phyloP scores from a whole-genome alignment of 192 early-diverging fungal species.

The Dispira simplex region DNA sequence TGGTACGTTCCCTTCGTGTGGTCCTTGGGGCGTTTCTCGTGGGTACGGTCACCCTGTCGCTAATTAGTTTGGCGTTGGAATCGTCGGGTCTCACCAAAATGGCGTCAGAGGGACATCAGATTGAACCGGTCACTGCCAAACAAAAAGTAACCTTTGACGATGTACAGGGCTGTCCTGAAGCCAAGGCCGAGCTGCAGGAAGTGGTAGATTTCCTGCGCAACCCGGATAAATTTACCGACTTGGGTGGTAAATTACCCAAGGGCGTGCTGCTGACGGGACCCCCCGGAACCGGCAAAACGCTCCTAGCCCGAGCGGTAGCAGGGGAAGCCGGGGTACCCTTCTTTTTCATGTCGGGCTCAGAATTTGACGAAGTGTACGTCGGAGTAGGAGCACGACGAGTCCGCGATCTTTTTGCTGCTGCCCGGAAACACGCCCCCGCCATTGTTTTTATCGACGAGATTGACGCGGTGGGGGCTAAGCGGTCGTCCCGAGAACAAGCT shows the following conservation, averaged over 20 bases:
- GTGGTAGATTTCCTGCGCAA: slow-evolving; percentile 91
- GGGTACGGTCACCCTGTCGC: slow-evolving; percentile 54
- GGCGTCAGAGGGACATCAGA: slow-evolving; percentile 16
- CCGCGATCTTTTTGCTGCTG: slow-evolving; percentile 44
- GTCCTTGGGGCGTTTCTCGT: slow-evolving; percentile 20
- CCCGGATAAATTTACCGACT: slow-evolving; percentile 75
- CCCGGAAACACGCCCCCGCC: slow-evolving; percentile 58
- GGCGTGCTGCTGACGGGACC: slow-evolving; percentile 79
- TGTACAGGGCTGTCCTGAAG: slow-evolving; percentile 96
- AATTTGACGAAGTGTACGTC: slow-evolving; percentile 99
- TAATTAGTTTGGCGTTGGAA: slow-evolving; percentile 50
- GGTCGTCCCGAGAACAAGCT: slow-evolving; percentile 83
- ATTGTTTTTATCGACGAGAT: slow-evolving; percentile 99
- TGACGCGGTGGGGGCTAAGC: slow-evolving; percentile 92
- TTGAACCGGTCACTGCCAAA: slow-evolving; percentile 20
- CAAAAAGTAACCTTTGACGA: slow-evolving; percentile 68
- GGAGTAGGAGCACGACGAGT: slow-evolving; percentile 75
- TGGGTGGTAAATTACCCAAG: slow-evolving; percentile 93
- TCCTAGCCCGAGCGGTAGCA: slow-evolving; percentile 90
- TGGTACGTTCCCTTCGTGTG: slow-evolving; percentile 17
- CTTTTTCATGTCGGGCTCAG: slow-evolving; percentile 96
- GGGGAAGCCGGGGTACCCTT: slow-evolving; percentile 97
- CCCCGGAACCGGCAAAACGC: slow-evolving; percentile 96
- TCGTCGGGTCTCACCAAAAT: slow-evolving; percentile 53
- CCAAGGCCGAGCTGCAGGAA: slow-evolving; percentile 94